Percentiles rank a stretch among this genome's conserved stretches.
These are phyloP conservation scores for Pythium phragmiticola DNA, from an alignment of 352 stramenopile genomes.

Conservation along the genomic window DNA sequence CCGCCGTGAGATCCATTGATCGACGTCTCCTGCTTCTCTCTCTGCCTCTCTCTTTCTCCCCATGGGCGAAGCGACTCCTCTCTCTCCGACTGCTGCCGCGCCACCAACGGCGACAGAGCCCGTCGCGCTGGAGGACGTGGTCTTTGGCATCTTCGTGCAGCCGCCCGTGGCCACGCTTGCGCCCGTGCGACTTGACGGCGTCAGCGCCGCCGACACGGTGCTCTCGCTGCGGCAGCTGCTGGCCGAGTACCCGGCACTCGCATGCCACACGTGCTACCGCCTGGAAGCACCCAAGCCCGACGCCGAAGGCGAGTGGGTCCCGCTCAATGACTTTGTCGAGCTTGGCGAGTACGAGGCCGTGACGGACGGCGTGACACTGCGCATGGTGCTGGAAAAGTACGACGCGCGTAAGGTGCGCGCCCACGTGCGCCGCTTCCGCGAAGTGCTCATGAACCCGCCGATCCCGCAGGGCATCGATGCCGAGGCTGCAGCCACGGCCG, in stretches of 20 bases:
- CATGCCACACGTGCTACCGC: conserved; percentile 87
- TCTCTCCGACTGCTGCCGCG: conserved; percentile 4
- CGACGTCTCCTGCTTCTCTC: not conserved
- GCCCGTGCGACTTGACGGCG: conserved; percentile 60
- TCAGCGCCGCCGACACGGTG: conserved; percentile 77
- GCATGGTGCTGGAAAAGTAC: conserved; percentile 88
- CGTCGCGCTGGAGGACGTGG: conserved; percentile 40
- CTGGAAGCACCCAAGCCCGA: conserved; percentile 48
- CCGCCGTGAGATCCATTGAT: not conserved
- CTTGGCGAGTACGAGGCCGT: conserved; percentile 79
- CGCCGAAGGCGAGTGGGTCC: conserved; percentile 29
- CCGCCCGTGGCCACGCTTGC: conserved; percentile 32
- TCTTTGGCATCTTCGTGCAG: conserved; percentile 57
- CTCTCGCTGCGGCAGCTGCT: conserved; percentile 81
- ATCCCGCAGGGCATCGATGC: conserved; percentile 53
- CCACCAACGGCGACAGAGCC: conserved; percentile 21
- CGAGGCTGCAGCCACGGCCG: conserved; percentile 9
- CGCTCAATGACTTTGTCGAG: conserved; percentile 87
- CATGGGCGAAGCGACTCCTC: conserved; percentile 24
- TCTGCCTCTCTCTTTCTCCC: not conserved
- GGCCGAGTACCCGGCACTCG: conserved; percentile 78
- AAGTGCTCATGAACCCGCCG: conserved; percentile 79
- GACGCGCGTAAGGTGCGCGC: conserved; percentile 79
- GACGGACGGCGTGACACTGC: conserved; percentile 56
- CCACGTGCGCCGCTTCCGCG: conserved; percentile 82